A percentile compares a stretch with the other conserved stretches of the same genome.
phyloP scores from a whole-genome alignment of 202 grass and related monocot genomes.

The Digitaria exilis region DNA sequence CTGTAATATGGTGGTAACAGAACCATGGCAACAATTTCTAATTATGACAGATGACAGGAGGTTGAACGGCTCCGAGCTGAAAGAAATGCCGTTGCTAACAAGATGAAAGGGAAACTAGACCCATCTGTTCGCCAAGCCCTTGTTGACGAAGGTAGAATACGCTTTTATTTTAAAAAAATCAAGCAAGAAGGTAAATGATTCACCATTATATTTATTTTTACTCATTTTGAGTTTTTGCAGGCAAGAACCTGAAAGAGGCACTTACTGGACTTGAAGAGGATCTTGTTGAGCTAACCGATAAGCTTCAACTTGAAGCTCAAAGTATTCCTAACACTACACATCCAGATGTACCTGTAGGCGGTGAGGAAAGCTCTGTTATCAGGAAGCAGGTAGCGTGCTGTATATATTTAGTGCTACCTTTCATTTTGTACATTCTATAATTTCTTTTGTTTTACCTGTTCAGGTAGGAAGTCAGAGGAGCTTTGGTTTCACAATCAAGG shows the following conservation, averaged over 20 bases:
- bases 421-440: conserved; percentile 18
- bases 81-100: conserved; percentile 90
- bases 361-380: conserved; percentile 76
- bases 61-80: conserved; percentile 91
- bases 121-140: conserved; percentile 80
- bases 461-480: conserved; percentile 75
- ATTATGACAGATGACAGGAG: conserved; percentile 95
- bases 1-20: conserved; percentile 49
- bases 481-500: conserved; percentile 73
- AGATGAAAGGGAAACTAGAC: conserved; percentile 98
- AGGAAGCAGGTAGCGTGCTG: conserved; percentile 73
- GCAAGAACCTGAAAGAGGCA: conserved; percentile 91
- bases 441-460: conserved; percentile 38
- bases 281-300: conserved; percentile 77
- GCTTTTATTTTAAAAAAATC: background rate
- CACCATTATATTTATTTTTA: conserved; percentile 2
- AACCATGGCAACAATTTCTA: conserved; percentile 74
- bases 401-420: background rate
- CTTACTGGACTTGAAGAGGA: conserved; percentile 87
- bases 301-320: conserved; percentile 92
- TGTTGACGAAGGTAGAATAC: conserved; percentile 81
- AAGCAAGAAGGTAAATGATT: background rate
- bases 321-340: conserved; percentile 89
- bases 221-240: conserved; percentile 45
- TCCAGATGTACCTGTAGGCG: conserved; percentile 81